A percentile compares a stretch with the other conserved stretches of the same genome.
Evolutionary conservation across 2,329 filamentous ascomycete species (phyloP).

Genomic region (Amesomyces nigricolor): DNA sequence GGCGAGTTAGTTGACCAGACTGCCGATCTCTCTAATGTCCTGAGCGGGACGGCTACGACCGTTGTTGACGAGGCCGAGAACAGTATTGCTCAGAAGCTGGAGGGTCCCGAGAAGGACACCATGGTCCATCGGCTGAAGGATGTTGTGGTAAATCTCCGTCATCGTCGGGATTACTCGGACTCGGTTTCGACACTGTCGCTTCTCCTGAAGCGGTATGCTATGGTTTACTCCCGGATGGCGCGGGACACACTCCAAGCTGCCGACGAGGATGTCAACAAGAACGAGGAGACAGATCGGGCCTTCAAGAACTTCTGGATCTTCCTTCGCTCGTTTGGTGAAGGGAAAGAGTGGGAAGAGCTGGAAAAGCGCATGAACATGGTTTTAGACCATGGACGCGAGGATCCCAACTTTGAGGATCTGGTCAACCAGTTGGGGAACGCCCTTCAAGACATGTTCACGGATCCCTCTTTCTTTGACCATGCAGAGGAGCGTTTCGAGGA

Average conservation of each 20-base stretch:
- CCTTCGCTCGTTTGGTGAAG: conserved; percentile 71
- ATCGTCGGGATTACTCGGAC: conserved; percentile 75
- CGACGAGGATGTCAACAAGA: conserved; percentile 66
- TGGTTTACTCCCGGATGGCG: conserved; percentile 68
- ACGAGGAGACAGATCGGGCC: conserved; percentile 68
- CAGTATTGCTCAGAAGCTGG: conserved; percentile 69
- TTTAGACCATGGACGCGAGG: conserved; percentile 65
- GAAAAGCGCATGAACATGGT: conserved; percentile 64
- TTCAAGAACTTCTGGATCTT: conserved; percentile 76
- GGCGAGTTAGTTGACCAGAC: conserved; percentile 59
- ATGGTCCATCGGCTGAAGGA: conserved; percentile 71
- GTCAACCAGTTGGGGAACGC: conserved; percentile 67
- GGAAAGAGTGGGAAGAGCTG: conserved; percentile 67
- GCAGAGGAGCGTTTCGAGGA: conserved; percentile 52
- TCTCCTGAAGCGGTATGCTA: conserved; percentile 72
- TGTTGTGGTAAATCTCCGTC: conserved; percentile 66
- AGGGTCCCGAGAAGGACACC: conserved; percentile 65
- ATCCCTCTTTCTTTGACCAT: conserved; percentile 79
- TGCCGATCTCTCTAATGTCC: conserved; percentile 47
- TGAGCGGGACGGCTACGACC: conserved; percentile 49
- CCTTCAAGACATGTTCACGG: conserved; percentile 74
- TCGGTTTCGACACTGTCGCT: conserved; percentile 75
- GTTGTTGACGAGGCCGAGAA: conserved; percentile 55
- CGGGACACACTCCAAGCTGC: conserved; percentile 61
- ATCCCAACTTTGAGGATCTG: conserved; percentile 76